Percentiles rank a stretch among this genome's conserved stretches.
Conservation (phyloP, 306 rosid genomes). For the Vigna hirtella region DNA sequence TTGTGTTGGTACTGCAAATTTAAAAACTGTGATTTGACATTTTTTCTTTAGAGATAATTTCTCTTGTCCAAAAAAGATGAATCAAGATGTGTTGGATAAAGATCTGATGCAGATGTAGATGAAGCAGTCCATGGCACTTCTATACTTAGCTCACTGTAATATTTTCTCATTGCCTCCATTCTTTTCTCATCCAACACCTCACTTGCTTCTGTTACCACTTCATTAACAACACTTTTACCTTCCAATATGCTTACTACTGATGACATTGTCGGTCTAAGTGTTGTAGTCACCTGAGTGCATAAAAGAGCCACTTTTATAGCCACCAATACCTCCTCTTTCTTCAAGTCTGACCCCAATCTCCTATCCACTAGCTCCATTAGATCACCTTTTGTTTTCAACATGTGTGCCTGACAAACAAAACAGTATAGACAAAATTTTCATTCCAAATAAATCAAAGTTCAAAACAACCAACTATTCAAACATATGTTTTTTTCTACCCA, state of each 20-base stretch:
- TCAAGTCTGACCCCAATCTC: conserved; percentile 37
- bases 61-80: conserved; percentile 43
- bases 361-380: conserved; percentile 45
- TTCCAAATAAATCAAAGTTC: not conserved
- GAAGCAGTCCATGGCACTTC: conserved; percentile 41
- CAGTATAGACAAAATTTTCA: not conserved
- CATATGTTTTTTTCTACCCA: conserved; percentile 40
- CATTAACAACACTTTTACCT: conserved; percentile 32
- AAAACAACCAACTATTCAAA: too few species aligned
- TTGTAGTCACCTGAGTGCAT: conserved; percentile 42
- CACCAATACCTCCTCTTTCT: conserved; percentile 39
- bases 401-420: conserved; percentile 23
- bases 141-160: not conserved
- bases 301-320: conserved; percentile 45
- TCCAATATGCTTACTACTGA: conserved; percentile 49
- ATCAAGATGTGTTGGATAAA: conserved; percentile 34
- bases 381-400: conserved; percentile 44
- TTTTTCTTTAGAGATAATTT: conserved; percentile 8
- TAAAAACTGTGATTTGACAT: too few species aligned
- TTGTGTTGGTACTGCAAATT: too few species aligned
- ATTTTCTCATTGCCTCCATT: conserved; percentile 27
- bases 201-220: conserved; percentile 31
- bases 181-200: conserved; percentile 42
- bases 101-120: conserved; percentile 33
- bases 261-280: conserved; percentile 49